These are phyloP conservation scores for Tuber brumale DNA, from an alignment of 495 filamentous ascomycete genomes.

Conservation along the genomic window DNA sequence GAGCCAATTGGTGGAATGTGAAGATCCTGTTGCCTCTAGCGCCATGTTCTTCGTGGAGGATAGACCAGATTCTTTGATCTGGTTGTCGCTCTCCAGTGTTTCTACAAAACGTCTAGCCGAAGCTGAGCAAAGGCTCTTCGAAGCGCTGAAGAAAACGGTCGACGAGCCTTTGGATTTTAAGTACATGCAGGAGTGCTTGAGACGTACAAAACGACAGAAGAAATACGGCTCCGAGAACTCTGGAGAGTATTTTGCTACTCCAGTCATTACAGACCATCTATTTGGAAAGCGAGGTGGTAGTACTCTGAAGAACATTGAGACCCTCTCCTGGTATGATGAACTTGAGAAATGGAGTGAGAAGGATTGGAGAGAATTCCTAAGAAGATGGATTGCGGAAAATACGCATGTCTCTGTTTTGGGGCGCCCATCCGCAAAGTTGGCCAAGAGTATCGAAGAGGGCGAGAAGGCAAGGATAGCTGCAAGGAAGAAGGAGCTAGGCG, in stretches of 20 bases:
- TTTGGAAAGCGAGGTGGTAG: conserved; percentile 82
- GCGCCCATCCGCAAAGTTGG: conserved; percentile 58
- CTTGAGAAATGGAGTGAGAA: conserved; percentile 73
- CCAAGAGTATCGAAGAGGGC: conserved; percentile 47
- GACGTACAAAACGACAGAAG: conserved; percentile 65
- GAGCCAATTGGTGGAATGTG: conserved; percentile 85
- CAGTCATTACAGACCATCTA: conserved; percentile 82
- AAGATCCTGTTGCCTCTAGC: conserved; percentile 73
- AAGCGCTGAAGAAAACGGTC: conserved; percentile 71
- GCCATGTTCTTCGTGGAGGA: conserved; percentile 68
- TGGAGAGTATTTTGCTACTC: conserved; percentile 65
- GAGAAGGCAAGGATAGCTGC: conserved; percentile 53
- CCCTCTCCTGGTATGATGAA: conserved; percentile 64
- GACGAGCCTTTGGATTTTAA: conserved; percentile 75
- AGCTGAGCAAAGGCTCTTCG: conserved; percentile 79
- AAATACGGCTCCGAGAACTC: conserved; percentile 73
- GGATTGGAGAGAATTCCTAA: conserved; percentile 75
- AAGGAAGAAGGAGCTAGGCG: conserved; percentile 57
- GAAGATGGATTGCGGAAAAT: conserved; percentile 77
- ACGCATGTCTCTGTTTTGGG: conserved; percentile 81
- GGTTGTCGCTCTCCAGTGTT: conserved; percentile 74
- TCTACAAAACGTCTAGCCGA: conserved; percentile 74
- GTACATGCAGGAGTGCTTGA: conserved; percentile 80
- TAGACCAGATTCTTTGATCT: conserved; percentile 74
- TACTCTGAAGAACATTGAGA: conserved; percentile 59